phyloP scores from a whole-genome alignment of 345 rosid genomes.

The Gossypium rotundifolium region DNA sequence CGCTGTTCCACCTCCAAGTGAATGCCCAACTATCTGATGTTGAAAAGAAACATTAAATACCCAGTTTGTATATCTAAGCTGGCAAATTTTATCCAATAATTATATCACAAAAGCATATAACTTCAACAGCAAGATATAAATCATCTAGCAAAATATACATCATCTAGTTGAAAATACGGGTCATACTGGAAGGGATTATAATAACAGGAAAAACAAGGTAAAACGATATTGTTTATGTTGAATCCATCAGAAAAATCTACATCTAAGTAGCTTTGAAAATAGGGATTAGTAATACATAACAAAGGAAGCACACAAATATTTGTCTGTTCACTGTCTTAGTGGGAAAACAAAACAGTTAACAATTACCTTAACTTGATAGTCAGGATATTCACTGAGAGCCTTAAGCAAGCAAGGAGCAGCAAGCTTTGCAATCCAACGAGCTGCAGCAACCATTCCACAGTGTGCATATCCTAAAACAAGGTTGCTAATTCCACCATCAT shows the following conservation, averaged over 20 bases:
- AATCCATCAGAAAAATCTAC: neutral
- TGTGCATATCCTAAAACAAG: slow-evolving; percentile 96
- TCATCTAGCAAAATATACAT: neutral
- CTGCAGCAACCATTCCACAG: slow-evolving; percentile 99
- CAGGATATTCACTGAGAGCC: slow-evolving; percentile 65
- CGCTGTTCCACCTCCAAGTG: slow-evolving; percentile 98
- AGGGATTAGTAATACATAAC: neutral
- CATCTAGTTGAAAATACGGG: neutral
- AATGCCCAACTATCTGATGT: slow-evolving; percentile 88
- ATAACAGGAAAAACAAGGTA: too few species aligned
- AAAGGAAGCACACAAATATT: neutral
- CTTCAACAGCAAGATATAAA: neutral
- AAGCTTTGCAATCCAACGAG: slow-evolving; percentile 95
- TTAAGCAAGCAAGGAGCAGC: slow-evolving; percentile 71
- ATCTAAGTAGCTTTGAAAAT: too few species aligned
- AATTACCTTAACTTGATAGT: slow-evolving; percentile 71
- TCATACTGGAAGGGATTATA: too few species aligned
- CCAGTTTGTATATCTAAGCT: neutral
- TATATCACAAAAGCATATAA: neutral
- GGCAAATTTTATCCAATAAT: neutral
- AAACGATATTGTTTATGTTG: neutral
- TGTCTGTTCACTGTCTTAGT: neutral
- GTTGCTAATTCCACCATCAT: slow-evolving; percentile 93
- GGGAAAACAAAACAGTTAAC: neutral
- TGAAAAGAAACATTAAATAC: slow-evolving; percentile 10